A percentile compares a stretch with the other conserved stretches of the same genome.
These are phyloP conservation scores for Ogataea naganishii DNA, from an alignment of 805 yeast genomes.

Conservation along the genomic window DNA sequence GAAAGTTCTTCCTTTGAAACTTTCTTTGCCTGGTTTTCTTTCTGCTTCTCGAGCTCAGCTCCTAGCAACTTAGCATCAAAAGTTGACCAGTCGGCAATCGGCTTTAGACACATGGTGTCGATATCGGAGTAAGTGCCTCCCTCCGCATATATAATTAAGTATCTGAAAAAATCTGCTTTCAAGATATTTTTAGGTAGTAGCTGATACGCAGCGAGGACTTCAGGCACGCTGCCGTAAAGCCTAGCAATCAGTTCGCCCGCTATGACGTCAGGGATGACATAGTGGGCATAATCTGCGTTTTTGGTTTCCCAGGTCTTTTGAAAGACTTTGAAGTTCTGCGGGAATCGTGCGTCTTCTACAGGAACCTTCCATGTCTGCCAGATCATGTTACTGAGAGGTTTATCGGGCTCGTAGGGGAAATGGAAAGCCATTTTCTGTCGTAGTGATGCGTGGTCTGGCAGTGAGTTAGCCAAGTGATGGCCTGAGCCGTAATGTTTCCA, in stretches of 20 bases:
- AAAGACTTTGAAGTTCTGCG: slow-evolving; percentile 37
- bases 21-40: neutral
- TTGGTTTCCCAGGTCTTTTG: slow-evolving; percentile 55
- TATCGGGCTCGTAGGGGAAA: slow-evolving; percentile 64
- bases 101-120: slow-evolving; percentile 72
- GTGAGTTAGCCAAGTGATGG: too few relatives aligned
- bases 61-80: slow-evolving; percentile 19
- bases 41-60: slow-evolving; percentile 1
- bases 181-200: slow-evolving; percentile 73
- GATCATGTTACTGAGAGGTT: slow-evolving; percentile 65
- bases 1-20: neutral
- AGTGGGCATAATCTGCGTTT: slow-evolving; percentile 62
- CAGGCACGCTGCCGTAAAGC: slow-evolving; percentile 65
- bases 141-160: slow-evolving; percentile 74
- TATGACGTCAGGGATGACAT: slow-evolving; percentile 56
- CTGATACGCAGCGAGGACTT: slow-evolving; percentile 65
- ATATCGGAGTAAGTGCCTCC: slow-evolving; percentile 94
- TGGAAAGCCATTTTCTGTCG: slow-evolving; percentile 58
- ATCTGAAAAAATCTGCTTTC: slow-evolving; percentile 91
- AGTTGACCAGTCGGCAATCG: slow-evolving; percentile 71
- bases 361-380: slow-evolving; percentile 95
- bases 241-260: slow-evolving; percentile 47
- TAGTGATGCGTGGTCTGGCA: slow-evolving; percentile 16
- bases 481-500: too few relatives aligned
- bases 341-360: slow-evolving; percentile 46